Base-by-base conservation (phyloP, 768 basidiomycete genomes). In the Daedaleopsis sinensis region DNA sequence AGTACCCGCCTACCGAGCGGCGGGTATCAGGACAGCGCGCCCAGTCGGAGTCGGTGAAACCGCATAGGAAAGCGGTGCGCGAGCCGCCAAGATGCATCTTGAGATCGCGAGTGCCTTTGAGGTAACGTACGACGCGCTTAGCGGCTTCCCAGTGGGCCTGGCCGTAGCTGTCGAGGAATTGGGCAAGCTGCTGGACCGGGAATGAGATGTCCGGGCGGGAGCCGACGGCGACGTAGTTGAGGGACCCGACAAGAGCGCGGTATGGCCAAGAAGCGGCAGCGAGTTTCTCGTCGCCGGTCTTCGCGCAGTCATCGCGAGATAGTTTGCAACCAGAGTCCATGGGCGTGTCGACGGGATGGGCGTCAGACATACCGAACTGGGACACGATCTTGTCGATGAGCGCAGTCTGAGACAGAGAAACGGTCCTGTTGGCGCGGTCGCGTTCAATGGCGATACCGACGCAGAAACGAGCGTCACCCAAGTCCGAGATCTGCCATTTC, bases 361-460 rank as follows among this genome's bases (percentile, higher is more conserved):
- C 39, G 39, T 65, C 57, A 13, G 21, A 8, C 12, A 70, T 50
- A 3, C 52, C 23, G 49, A 67, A 71, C 12, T 55, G 58, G 2
- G 62, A 36, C 15, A 65, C 21, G 18, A 66, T 56, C 1, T 38
- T 47, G 57, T 65, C 57, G 50, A 71, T 71, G 47, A 62, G 54
- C 19, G 62, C 53, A 15, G 51, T 50, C 49, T 69, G 68, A 1
- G 66, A 66, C 32, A 71, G 43, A 21, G 53, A 19, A 5, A 76
- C 60, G 0, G 62, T 65, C 18, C 62, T 55, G 6, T 49, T 43
- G 1, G 49, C 12, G 8, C 64, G 63, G 24, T 79, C 71, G 0
- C 72, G 68, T 18, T 66, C 48, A 35, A 80, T 71, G 8, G 66
- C 70, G 19, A 82, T 78, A 0, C 80, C 79, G 1, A 83, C 55